Evolutionary conservation across 176 grass and related monocot genomes (phyloP), one percentile per base, ranked within the genome.

Genomic region (Bonia amplexicaulis): DNA sequence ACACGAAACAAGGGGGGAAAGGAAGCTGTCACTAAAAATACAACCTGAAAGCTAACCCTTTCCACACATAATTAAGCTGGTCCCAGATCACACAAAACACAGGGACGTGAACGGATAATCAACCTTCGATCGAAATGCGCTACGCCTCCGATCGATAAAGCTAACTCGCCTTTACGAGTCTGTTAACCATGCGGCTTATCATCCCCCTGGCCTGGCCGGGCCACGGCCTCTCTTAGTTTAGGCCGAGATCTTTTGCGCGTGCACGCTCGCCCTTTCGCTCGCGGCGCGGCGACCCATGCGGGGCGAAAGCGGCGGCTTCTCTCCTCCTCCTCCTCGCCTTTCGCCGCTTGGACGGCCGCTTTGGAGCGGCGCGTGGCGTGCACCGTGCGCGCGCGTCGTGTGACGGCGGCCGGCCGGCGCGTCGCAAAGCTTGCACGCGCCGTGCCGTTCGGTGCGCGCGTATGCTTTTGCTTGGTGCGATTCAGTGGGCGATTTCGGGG

Each of bases 81-180:
- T 31, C 31, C 31, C 31, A 31, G 31, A 31, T 31, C 52, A 74
- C 83, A 76, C 37, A 53, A 85, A 85, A 64, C 82, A 35, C 71
- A 54, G 77, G 42, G 61, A 25, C 7, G 65, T 44, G 44, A 33
- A 39, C 20, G 52, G 54, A 42, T 74, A 72, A 68, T 82, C 86
- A 70, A 3, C 7, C 20, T 19, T 20, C 16, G 62, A 68, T 87
- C 25, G 16, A 22, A 8, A 5, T 2, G 23, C 20, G 33, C 60
- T 41, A 48, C 46, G 64, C 64, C 44, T 71, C 83, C 83, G 26
- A 83, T 55, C 74, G 66, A 76, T 85, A 90, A 90, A 90, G 88
- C 33, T n/a, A 12, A 2, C 8, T 15, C 65, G 23, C 83, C 72
- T 86, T 86, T 14, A 45, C 69, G 9, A 33, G 52, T 9, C 20